Conservation (phyloP, 768 basidiomycete species). For the Paxillus ammoniavirescens region DNA sequence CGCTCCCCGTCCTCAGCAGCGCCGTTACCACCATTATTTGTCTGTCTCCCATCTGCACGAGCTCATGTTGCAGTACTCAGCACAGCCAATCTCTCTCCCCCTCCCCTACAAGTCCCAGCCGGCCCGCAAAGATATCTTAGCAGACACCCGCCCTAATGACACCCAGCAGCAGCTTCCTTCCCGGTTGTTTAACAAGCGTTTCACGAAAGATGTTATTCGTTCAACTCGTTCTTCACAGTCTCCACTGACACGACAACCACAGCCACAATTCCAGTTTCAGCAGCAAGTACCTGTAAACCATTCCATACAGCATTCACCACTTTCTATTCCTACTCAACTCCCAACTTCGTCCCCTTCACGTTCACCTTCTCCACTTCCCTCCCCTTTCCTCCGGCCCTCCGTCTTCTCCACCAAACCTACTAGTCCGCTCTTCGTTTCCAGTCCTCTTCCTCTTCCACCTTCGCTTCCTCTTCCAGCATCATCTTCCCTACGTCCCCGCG, state of each 20-base stretch:
- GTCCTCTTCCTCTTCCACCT: slow-evolving; percentile 32
- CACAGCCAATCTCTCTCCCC: slow-evolving; percentile 33
- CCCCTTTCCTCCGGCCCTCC: slow-evolving; percentile 31
- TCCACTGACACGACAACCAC: slow-evolving; percentile 11
- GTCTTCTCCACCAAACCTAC: slow-evolving; percentile 26
- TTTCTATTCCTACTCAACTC: slow-evolving; percentile 6
- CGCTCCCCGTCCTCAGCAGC: slow-evolving; percentile 28
- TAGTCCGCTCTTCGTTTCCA: slow-evolving; percentile 35
- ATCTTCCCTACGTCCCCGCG: slow-evolving; percentile 34
- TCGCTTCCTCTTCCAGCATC: slow-evolving; percentile 32
- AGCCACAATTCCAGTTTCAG: not conserved
- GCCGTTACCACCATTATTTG: slow-evolving; percentile 33
- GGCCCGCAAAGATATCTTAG: slow-evolving; percentile 33
- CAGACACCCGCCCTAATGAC: slow-evolving; percentile 28
- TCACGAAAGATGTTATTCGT: slow-evolving; percentile 31
- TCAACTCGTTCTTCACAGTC: slow-evolving; percentile 11
- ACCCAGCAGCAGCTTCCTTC: slow-evolving; percentile 16
- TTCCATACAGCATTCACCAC: slow-evolving; percentile 18
- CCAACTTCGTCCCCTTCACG: slow-evolving; percentile 10
- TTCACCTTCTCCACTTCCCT: slow-evolving; percentile 25
- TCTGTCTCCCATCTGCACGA: slow-evolving; percentile 27
- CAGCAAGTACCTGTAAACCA: not conserved
- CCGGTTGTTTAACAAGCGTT: slow-evolving; percentile 35
- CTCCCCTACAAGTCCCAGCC: slow-evolving; percentile 28
- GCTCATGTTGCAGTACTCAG: slow-evolving; percentile 61